phyloP scores from a whole-genome alignment of 2,329 filamentous ascomycete genomes.

The Macroventuria anomochaeta region DNA sequence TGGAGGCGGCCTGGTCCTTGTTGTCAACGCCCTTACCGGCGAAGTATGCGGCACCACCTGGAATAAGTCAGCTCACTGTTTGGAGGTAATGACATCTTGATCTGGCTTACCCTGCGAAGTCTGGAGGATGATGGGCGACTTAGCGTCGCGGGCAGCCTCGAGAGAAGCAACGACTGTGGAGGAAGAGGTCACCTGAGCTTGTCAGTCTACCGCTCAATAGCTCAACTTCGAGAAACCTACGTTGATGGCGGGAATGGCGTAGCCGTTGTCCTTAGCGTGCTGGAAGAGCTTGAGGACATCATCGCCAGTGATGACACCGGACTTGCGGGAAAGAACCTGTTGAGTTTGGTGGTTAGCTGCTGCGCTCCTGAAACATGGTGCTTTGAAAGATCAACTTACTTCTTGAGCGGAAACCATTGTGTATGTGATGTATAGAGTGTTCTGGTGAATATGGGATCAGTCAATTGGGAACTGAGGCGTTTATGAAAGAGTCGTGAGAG shows the following conservation, averaged over 20 bases:
- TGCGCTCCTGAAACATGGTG: not conserved
- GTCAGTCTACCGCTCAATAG: slow-evolving; percentile 6
- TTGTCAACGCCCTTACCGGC: slow-evolving; percentile 62
- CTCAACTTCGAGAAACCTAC: slow-evolving; percentile 14
- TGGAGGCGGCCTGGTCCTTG: slow-evolving; percentile 79
- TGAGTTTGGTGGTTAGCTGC: slow-evolving; percentile 17
- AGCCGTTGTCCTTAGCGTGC: slow-evolving; percentile 79
- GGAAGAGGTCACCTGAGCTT: slow-evolving; percentile 80
- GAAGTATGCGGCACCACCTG: slow-evolving; percentile 66
- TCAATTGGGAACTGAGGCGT: slow-evolving; percentile 15
- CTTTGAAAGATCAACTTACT: slow-evolving; percentile 48
- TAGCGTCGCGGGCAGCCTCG: slow-evolving; percentile 91
- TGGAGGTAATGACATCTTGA: not conserved
- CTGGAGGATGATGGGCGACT: slow-evolving; percentile 70
- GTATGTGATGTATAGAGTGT: slow-evolving; percentile 11
- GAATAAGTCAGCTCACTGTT: not conserved
- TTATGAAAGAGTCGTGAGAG: slow-evolving; percentile 10
- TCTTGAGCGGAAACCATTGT: slow-evolving; percentile 37
- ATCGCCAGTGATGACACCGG: slow-evolving; percentile 64
- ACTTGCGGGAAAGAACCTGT: slow-evolving; percentile 19
- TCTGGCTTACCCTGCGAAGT: slow-evolving; percentile 15
- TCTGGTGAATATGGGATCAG: slow-evolving; percentile 15
- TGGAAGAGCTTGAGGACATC: slow-evolving; percentile 77
- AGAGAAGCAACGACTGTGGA: slow-evolving; percentile 77
- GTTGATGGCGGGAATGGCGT: slow-evolving; percentile 49